These are phyloP conservation scores for Angophora floribunda DNA, from an alignment of 345 rosid genomes.

Conservation along the genomic window DNA sequence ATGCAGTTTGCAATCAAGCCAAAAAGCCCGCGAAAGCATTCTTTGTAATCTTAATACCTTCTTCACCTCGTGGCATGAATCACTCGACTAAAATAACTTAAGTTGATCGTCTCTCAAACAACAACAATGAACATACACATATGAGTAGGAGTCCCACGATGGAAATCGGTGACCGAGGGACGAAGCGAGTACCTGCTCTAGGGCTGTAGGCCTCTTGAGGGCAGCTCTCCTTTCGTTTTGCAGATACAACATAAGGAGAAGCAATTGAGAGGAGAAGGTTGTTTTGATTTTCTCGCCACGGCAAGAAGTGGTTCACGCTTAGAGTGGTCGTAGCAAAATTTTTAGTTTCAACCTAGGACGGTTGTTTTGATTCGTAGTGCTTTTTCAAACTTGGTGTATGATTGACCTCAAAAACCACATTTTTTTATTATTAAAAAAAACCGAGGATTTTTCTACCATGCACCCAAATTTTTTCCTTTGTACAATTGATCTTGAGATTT, in stretches of 20 bases:
- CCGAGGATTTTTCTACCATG: too few species aligned
- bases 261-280: neutral
- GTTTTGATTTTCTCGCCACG: neutral
- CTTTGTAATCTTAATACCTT: neutral
- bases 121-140: neutral
- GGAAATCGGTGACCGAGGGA: neutral
- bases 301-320: neutral
- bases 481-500: too few species aligned
- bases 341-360: too few species aligned
- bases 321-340: neutral
- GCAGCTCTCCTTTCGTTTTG: constrained; percentile 40
- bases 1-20: neutral
- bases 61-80: neutral
- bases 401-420: too few species aligned
- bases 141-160: too few species aligned
- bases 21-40: neutral
- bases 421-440: too few species aligned
- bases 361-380: too few species aligned
- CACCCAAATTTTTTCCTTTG: too few species aligned
- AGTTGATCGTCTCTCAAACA: neutral
- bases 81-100: neutral
- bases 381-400: too few species aligned
- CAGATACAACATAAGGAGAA: constrained; percentile 42
- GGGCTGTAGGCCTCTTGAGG: constrained; percentile 84
- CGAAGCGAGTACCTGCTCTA: constrained; percentile 45